Evolutionary conservation across 768 basidiomycete species (phyloP), one percentile per base, ranked within the genome.

Genomic region (Russula emetica): DNA sequence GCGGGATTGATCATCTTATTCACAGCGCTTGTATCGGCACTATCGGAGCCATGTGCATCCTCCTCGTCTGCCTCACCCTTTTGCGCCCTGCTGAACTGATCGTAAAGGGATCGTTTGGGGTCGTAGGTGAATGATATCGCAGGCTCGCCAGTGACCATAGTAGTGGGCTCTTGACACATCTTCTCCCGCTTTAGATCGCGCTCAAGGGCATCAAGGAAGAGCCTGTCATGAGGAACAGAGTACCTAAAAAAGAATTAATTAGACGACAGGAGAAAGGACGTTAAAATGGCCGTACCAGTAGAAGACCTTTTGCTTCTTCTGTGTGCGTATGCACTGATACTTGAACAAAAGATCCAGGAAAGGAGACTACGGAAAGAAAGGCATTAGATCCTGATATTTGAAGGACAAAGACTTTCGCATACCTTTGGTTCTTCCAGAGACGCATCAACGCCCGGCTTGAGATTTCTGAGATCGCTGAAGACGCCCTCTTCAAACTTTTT

Each of bases 281-380:
- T 56, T 60, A 20, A 66, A 62, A 36, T 53, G 44, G 24, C 0
- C 87, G 60, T 69, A 92, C 94, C 95, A 98, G 74, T 92, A 97
- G 72, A 97, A 98, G n/a, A 98, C 95, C 74, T 98, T 94, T 78
- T 96, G 95, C 78, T 97, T 98, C 82, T 97, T 98, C 74, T 98
- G 95, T 1, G 95, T 98, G 44, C 95, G 85, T 69, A 98, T 97
- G 73, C 94, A 96, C 72, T 95, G 93, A 70, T 91, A 94, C 74
- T 95, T 94, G 84, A 97, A 97, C 11, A 98, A 77, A 30, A 95
- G 81, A 70, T 98, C 95, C 20, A 98, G 80, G 77, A 98, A 95
- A 0, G 90, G 88, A 52, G 92, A 91, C 94, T 96, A 71, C 50
- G 38, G n/a, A n/a, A 52, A 36, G 36, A n/a, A 54, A 61, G 9